Percentiles rank a stretch among this genome's conserved stretches.
Evolutionary conservation across 75 land plant genomes (phyloP).

Genomic region (Chamaecyparis obtusa): DNA sequence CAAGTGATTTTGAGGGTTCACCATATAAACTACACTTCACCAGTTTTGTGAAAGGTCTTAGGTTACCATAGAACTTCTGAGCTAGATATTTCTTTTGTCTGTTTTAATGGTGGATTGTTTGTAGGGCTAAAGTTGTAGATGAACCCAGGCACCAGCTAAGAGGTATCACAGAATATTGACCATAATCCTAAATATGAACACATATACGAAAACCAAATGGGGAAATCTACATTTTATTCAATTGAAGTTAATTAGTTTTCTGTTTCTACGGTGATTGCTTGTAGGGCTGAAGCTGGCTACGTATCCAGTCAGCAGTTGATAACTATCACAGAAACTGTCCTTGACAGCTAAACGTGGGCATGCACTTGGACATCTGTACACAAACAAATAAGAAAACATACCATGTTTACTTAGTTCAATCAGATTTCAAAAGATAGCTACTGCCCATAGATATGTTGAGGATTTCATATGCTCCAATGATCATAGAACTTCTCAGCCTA

Average conservation of each 20-base stretch:
- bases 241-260: not conserved
- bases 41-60: not conserved
- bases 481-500: not conserved
- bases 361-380: not conserved
- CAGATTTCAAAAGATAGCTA: too few relatives aligned
- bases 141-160: not conserved
- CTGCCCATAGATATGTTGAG: too few relatives aligned
- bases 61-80: not conserved
- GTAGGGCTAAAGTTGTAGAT: not conserved
- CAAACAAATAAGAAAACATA: not conserved
- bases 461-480: not conserved
- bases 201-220: not conserved
- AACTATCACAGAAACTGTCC: not conserved
- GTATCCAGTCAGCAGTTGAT: not conserved
- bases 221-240: not conserved
- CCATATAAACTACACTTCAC: not conserved
- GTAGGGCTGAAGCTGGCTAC: not conserved
- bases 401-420: not conserved
- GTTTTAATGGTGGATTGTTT: not conserved
- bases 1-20: not conserved
- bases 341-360: not conserved
- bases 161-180: not conserved
- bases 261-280: not conserved
- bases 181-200: not conserved
- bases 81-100: not conserved